Conservation (phyloP, 2,329 filamentous ascomycete species). For the Botrytis hyacinthi region DNA sequence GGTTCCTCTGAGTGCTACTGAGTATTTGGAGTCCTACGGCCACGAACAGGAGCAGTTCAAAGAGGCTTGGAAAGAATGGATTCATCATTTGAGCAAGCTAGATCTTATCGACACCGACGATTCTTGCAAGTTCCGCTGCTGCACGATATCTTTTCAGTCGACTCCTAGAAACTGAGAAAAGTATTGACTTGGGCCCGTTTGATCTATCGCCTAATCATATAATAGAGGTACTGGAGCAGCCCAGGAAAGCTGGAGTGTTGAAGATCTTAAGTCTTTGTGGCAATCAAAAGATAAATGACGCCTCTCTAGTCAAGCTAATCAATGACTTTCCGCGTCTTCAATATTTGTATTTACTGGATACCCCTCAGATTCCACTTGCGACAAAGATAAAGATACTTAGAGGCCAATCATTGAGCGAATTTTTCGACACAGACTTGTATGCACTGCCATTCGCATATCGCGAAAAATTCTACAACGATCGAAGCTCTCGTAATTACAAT, state of each 20-base stretch:
- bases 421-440: neutral
- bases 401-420: neutral
- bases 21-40: too few species aligned
- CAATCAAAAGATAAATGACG: constrained; percentile 1
- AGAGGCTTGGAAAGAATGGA: too few species aligned
- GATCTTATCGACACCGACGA: too few species aligned
- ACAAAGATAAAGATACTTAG: neutral
- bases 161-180: too few species aligned
- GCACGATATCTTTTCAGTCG: too few species aligned
- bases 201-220: too few species aligned
- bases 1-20: too few species aligned
- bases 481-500: neutral
- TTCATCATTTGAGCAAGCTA: too few species aligned
- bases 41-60: too few species aligned
- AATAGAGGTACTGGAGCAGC: neutral
- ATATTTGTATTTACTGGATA: constrained; percentile 5
- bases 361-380: neutral
- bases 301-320: neutral
- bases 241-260: neutral
- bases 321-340: neutral
- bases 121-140: too few species aligned
- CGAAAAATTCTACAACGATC: neutral
- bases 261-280: constrained; percentile 1
- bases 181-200: too few species aligned
- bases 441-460: neutral